Percentiles rank a stretch among this genome's conserved stretches.
Evolutionary conservation across 495 filamentous ascomycete species (phyloP).

Genomic region (Tetracladium marchalianum): DNA sequence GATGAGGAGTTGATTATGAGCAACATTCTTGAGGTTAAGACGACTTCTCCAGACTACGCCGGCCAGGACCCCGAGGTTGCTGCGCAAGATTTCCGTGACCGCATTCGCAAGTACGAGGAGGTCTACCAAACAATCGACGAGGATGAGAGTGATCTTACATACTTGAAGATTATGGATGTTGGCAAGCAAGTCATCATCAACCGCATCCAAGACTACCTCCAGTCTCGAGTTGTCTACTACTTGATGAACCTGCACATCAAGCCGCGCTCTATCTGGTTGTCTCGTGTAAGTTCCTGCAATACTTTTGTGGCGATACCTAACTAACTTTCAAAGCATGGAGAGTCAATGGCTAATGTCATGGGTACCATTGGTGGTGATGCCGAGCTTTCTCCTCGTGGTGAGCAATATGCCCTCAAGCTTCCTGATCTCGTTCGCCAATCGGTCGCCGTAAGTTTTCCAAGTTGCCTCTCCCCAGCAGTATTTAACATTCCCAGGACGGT

Average conservation of each 20-base stretch:
- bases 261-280: constrained; percentile 95
- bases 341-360: constrained; percentile 80
- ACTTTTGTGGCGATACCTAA: neutral
- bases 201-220: constrained; percentile 90
- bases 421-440: constrained; percentile 74
- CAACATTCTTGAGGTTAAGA: constrained; percentile 97
- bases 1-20: constrained; percentile 90
- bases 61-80: constrained; percentile 90
- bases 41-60: constrained; percentile 85
- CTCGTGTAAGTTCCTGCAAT: constrained; percentile 52
- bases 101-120: constrained; percentile 94
- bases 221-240: constrained; percentile 93
- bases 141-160: constrained; percentile 75
- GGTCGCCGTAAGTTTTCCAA: constrained; percentile 44
- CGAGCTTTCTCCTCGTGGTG: constrained; percentile 72
- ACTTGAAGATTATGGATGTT: constrained; percentile 95
- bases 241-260: constrained; percentile 97
- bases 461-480: neutral
- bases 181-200: constrained; percentile 94
- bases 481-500: constrained; percentile 31
- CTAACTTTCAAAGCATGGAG: constrained; percentile 59
- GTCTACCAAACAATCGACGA: constrained; percentile 83
- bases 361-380: constrained; percentile 91
- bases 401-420: constrained; percentile 73
- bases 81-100: constrained; percentile 81